Conservation (phyloP, 345 rosid genomes). For the Schrenkiella parvula region DNA sequence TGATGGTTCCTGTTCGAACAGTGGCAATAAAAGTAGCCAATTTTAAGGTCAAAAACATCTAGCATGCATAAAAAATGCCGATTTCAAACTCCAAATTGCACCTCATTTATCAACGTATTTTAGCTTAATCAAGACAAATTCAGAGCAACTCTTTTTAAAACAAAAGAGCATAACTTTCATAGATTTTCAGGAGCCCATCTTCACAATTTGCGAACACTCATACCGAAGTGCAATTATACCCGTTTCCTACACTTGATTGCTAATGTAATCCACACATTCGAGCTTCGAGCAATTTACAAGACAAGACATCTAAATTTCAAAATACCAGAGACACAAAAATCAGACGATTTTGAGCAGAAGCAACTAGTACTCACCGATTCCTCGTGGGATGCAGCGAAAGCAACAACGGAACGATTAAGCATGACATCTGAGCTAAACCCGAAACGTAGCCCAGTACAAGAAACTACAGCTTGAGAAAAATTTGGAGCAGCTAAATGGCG, state of each 20-base stretch:
- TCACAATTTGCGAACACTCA: background rate
- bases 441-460: slow-evolving; percentile 31
- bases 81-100: background rate
- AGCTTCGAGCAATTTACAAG: background rate
- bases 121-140: background rate
- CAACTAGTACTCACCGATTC: slow-evolving; percentile 46
- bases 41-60: background rate
- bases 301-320: background rate
- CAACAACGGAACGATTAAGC: slow-evolving; percentile 36
- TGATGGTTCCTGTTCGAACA: slow-evolving; percentile 41
- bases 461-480: slow-evolving; percentile 4
- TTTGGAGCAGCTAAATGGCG: slow-evolving; percentile 17
- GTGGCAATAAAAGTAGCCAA: background rate
- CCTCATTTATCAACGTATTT: background rate
- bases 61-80: background rate
- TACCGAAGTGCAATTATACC: background rate
- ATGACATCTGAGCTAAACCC: slow-evolving; percentile 23
- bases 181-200: background rate
- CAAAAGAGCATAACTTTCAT: background rate
- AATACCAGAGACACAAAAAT: background rate
- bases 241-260: background rate
- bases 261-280: background rate
- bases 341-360: background rate
- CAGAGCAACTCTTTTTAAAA: background rate
- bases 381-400: slow-evolving; percentile 61